Conservation (phyloP, 2,329 filamentous ascomycete genomes). For the Hypoxylon sp. region DNA sequence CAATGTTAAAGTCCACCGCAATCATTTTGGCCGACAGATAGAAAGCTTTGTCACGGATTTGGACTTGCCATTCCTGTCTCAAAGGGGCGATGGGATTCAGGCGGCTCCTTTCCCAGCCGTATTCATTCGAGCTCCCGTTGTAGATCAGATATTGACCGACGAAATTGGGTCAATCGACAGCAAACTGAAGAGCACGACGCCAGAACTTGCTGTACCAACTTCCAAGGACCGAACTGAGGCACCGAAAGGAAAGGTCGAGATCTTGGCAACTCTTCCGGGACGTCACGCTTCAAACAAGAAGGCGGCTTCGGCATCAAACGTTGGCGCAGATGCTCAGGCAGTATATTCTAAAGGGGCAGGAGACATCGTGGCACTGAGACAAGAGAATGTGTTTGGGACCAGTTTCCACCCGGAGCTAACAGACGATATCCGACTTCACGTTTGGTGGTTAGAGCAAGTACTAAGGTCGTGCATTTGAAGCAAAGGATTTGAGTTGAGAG, state of each 20-base stretch:
- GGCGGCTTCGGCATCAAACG: slow-evolving; percentile 52
- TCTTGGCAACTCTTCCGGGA: slow-evolving; percentile 67
- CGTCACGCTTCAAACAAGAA: slow-evolving; percentile 58
- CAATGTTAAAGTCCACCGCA: slow-evolving; percentile 90
- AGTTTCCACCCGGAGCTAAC: slow-evolving; percentile 98
- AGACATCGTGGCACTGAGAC: slow-evolving; percentile 89
- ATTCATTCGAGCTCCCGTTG: slow-evolving; percentile 94
- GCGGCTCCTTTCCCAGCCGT: slow-evolving; percentile 79
- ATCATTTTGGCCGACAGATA: slow-evolving; percentile 94
- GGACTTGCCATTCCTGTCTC: slow-evolving; percentile 76
- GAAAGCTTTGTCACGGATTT: slow-evolving; percentile 89
- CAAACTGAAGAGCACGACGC: slow-evolving; percentile 48
- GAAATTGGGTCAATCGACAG: slow-evolving; percentile 58
- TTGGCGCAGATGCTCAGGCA: slow-evolving; percentile 50
- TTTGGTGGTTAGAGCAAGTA: slow-evolving; percentile 86
- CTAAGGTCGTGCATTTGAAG: slow-evolving; percentile 61
- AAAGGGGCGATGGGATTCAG: slow-evolving; percentile 49
- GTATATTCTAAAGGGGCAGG: slow-evolving; percentile 63
- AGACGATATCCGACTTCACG: slow-evolving; percentile 87
- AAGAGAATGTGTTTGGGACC: slow-evolving; percentile 93
- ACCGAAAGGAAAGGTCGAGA: slow-evolving; percentile 58
- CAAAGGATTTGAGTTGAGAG: slow-evolving; percentile 14
- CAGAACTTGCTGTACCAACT: slow-evolving; percentile 47
- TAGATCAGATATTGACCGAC: slow-evolving; percentile 80
- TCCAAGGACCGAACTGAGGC: slow-evolving; percentile 39